Conservation (phyloP, 768 basidiomycete species). For the Exidia glandulosa region DNA sequence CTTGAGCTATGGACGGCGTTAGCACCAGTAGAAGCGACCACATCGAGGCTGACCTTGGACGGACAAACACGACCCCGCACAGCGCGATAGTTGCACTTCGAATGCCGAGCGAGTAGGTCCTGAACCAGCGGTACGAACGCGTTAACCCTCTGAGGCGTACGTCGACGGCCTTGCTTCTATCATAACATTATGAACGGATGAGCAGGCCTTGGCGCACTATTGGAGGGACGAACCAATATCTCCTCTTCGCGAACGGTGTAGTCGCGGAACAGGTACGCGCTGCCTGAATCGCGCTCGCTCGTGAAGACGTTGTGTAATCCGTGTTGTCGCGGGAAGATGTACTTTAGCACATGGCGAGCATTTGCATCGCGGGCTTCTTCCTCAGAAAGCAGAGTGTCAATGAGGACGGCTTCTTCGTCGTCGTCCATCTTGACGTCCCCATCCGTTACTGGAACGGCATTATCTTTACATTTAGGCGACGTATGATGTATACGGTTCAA, state of each 20-base stretch:
- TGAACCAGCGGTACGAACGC: constrained; percentile 41
- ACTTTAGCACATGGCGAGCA: constrained; percentile 61
- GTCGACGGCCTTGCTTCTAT: constrained; percentile 32
- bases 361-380: too few relatives aligned
- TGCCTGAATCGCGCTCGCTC: neutral
- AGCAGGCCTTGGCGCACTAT: too few relatives aligned
- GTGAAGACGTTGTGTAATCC: constrained; percentile 51
- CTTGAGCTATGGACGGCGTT: constrained; percentile 1
- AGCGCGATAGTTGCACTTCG: constrained; percentile 58
- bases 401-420: too few relatives aligned
- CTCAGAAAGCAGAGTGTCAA: too few relatives aligned
- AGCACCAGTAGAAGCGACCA: neutral
- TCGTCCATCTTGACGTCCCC: too few relatives aligned
- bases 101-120: constrained; percentile 54
- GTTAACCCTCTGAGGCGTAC: constrained; percentile 68
- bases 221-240: constrained; percentile 42
- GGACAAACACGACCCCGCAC: constrained; percentile 59
- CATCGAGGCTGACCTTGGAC: constrained; percentile 46
- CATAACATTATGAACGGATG: constrained; percentile 14
- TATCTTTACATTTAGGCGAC: too few relatives aligned
- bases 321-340: constrained; percentile 78
- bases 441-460: too few relatives aligned
- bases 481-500: constrained; percentile 59
- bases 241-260: constrained; percentile 55
- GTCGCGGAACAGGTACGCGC: constrained; percentile 30